A percentile compares a stretch with the other conserved stretches of the same genome.
These are phyloP conservation scores for Boletus fagicola DNA, from an alignment of 768 basidiomycete genomes.

Conservation along the genomic window DNA sequence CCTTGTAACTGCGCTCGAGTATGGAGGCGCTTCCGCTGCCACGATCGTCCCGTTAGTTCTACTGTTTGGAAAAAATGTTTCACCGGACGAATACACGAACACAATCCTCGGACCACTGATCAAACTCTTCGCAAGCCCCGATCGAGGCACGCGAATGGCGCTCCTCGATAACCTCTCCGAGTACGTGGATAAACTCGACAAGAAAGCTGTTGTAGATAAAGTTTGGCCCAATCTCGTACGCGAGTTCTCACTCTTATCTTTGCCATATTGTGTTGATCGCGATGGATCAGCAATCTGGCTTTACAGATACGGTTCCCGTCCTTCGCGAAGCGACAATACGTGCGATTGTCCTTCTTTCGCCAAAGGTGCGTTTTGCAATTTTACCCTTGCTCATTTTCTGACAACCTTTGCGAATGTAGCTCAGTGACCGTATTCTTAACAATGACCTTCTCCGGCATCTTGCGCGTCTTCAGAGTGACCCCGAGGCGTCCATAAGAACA, in stretches of 20 bases:
- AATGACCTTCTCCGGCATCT: constrained; percentile 93
- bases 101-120: constrained; percentile 75
- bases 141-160: constrained; percentile 93
- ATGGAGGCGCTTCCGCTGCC: constrained; percentile 72
- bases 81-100: constrained; percentile 67
- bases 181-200: constrained; percentile 85
- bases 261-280: background rate
- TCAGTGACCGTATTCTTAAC: constrained; percentile 89
- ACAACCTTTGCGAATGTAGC: constrained; percentile 39
- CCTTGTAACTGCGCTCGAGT: constrained; percentile 73
- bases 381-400: background rate
- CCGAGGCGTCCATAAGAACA: constrained; percentile 93
- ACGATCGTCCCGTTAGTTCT: constrained; percentile 82
- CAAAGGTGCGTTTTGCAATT: constrained; percentile 55
- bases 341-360: constrained; percentile 77
- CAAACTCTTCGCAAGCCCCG: constrained; percentile 83
- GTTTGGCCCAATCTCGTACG: constrained; percentile 91
- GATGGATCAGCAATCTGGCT: constrained; percentile 79
- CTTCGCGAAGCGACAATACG: constrained; percentile 94
- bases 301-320: constrained; percentile 89
- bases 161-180: constrained; percentile 81
- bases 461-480: constrained; percentile 89
- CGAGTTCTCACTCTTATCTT: background rate
- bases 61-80: constrained; percentile 69
- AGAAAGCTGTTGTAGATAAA: constrained; percentile 79